Evolutionary conservation across 768 basidiomycete genomes (phyloP).

Genomic region (Collybia mongolica): DNA sequence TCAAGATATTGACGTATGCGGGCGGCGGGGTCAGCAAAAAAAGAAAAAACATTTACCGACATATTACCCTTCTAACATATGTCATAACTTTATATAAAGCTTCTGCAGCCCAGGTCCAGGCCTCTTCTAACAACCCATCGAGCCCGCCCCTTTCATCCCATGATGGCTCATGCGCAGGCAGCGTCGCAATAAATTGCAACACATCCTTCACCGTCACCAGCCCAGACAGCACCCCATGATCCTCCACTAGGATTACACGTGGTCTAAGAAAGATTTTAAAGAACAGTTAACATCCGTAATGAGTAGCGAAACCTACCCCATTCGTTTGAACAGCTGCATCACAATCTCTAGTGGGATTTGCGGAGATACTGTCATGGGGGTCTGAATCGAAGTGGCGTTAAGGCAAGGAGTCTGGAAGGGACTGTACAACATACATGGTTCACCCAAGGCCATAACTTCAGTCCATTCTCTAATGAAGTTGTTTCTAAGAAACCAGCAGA

Average conservation of each 20-base stretch:
- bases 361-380: constrained; percentile 89
- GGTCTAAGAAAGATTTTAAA: constrained; percentile 51
- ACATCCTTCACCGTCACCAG: constrained; percentile 97
- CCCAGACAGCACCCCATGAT: constrained; percentile 78
- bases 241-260: constrained; percentile 92
- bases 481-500: constrained; percentile 60
- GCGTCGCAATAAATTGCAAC: constrained; percentile 75
- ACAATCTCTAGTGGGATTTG: constrained; percentile 94
- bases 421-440: constrained; percentile 67
- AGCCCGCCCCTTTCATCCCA: constrained; percentile 67
- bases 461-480: constrained; percentile 51
- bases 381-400: constrained; percentile 44
- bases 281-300: constrained; percentile 2
- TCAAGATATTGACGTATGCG: no score
- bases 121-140: constrained; percentile 60
- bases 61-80: constrained; percentile 36
- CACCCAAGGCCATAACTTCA: constrained; percentile 88
- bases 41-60: constrained; percentile 24
- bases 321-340: constrained; percentile 95
- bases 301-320: constrained; percentile 71
- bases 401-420: neutral
- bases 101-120: constrained; percentile 53
- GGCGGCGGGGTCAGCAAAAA: neutral
- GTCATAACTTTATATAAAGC: constrained; percentile 30
- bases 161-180: constrained; percentile 48